These are phyloP conservation scores for Helianthus annuus DNA, from an alignment of 129 eudicot genomes.

Conservation along the genomic window DNA sequence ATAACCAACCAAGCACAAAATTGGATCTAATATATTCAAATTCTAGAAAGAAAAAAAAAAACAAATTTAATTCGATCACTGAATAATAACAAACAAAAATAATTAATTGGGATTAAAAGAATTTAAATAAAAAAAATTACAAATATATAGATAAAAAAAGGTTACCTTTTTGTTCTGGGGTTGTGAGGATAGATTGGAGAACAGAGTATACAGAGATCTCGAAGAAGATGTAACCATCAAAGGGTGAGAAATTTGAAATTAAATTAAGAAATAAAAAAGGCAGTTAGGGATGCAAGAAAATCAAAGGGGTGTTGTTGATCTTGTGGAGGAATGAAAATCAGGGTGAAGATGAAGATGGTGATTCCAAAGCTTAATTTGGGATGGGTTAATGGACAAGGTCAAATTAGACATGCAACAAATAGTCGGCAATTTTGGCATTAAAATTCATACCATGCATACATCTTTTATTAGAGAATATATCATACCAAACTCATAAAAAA, in stretches of 20 bases:
- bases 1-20: slow-evolving; percentile 17
- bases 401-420: slow-evolving; percentile 26
- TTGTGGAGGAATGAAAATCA: slow-evolving; percentile 21
- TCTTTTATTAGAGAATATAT: neutral
- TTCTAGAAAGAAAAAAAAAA: neutral
- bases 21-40: neutral
- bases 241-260: slow-evolving; percentile 4
- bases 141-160: neutral
- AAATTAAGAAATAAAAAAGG: neutral
- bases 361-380: slow-evolving; percentile 11
- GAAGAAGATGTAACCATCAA: slow-evolving; percentile 29
- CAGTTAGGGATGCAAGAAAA: slow-evolving; percentile 2
- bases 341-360: slow-evolving; percentile 10
- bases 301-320: slow-evolving; percentile 1
- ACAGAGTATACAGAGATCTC: slow-evolving; percentile 24
- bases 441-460: slow-evolving; percentile 17
- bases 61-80: neutral
- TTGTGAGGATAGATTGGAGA: slow-evolving; percentile 23
- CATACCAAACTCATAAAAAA: too few species aligned
- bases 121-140: neutral
- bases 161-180: slow-evolving; percentile 26
- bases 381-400: slow-evolving; percentile 34
- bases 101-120: slow-evolving; percentile 2
- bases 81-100: neutral
- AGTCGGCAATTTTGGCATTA: slow-evolving; percentile 18